phyloP scores from a whole-genome alignment of 352 stramenopile genomes.

The Globisporangium lucens region DNA sequence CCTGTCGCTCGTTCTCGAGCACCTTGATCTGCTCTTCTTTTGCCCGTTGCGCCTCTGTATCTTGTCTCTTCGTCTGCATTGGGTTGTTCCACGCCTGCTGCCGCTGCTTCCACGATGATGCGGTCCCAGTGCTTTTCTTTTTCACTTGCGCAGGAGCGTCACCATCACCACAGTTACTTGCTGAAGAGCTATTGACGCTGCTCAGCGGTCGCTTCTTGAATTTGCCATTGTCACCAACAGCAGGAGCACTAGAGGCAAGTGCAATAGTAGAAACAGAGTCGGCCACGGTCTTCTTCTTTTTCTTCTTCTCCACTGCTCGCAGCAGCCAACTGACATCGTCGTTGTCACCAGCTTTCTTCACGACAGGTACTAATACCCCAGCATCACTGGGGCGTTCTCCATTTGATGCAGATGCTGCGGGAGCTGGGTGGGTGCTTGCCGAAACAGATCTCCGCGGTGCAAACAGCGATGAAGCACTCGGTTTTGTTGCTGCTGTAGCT shows the following conservation, averaged over 20 bases:
- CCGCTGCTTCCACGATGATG: conserved; percentile 19
- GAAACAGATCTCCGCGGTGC: conserved; percentile 4
- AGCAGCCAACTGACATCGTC: conserved; percentile 35
- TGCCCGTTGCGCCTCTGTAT: background rate
- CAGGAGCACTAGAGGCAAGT: background rate
- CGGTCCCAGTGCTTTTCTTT: conserved; percentile 1
- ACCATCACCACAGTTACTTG: background rate
- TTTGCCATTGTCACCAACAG: background rate
- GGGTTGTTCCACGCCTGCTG: conserved; percentile 24
- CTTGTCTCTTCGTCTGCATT: background rate
- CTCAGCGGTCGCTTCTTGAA: conserved; percentile 17
- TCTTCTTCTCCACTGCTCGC: conserved; percentile 39
- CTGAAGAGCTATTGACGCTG: background rate
- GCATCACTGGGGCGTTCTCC: background rate
- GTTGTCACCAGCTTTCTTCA: background rate
- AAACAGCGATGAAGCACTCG: conserved; percentile 4
- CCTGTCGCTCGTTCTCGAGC: conserved; percentile 19
- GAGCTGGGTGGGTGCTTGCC: background rate
- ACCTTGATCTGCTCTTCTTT: background rate
- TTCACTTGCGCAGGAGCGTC: background rate
- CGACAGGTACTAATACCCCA: background rate
- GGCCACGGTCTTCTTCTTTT: conserved; percentile 10
- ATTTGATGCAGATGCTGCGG: background rate
- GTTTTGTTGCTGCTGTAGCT: background rate
- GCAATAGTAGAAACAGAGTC: conserved; percentile 6